Evolutionary conservation across 306 rosid genomes (phyloP).

Genomic region (Rosa persica): DNA sequence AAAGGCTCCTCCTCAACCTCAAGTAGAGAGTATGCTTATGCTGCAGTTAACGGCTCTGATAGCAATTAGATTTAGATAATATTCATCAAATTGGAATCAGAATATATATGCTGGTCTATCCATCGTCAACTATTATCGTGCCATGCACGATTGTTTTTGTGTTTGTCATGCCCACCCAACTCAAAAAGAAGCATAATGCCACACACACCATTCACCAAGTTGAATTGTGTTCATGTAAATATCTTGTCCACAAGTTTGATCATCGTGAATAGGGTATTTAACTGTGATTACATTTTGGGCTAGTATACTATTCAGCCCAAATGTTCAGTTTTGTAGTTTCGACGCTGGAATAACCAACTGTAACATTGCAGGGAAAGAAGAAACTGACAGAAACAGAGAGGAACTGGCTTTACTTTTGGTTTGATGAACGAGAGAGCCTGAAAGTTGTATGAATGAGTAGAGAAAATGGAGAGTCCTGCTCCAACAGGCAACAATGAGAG

Average conservation of each 20-base stretch:
- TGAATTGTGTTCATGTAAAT: background rate
- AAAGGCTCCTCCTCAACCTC: background rate
- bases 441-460: conserved; percentile 24
- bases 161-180: conserved; percentile 20
- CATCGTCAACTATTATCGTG: conserved; percentile 20
- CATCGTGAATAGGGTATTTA: background rate
- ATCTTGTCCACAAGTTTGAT: background rate
- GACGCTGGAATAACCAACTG: background rate
- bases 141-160: conserved; percentile 18
- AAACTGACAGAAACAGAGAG: background rate
- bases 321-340: background rate
- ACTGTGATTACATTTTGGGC: background rate
- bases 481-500: conserved; percentile 27
- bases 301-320: background rate
- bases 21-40: background rate
- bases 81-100: background rate
- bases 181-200: conserved; percentile 4
- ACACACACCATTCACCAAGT: background rate
- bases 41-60: background rate
- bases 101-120: background rate
- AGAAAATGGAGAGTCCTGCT: conserved; percentile 48
- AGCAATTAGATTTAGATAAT: background rate
- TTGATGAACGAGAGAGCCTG: conserved; percentile 14
- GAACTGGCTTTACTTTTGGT: conserved; percentile 20
- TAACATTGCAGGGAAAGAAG: conserved; percentile 13